A percentile compares a stretch with the other conserved stretches of the same genome.
Conservation (phyloP, 139 green algal species). For the Chlorella vulgaris region DNA sequence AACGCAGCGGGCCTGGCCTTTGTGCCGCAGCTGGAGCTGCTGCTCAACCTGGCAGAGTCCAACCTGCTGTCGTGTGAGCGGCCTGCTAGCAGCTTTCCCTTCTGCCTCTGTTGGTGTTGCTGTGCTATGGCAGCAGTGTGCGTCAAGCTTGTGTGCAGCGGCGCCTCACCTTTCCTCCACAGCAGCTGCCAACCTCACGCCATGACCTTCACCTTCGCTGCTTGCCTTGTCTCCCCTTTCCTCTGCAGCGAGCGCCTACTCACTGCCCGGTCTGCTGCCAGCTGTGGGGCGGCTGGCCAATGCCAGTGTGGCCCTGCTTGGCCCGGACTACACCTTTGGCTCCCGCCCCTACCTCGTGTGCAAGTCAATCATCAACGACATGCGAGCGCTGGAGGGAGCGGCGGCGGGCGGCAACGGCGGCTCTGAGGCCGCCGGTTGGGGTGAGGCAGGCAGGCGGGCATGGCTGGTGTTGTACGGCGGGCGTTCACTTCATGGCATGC, state of each 20-base stretch:
- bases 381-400: conserved; percentile 35
- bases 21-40: conserved; percentile 64
- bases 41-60: conserved; percentile 65
- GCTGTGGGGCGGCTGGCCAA: conserved; percentile 86
- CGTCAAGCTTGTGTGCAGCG: too few species aligned
- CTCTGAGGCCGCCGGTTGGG: not conserved
- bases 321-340: conserved; percentile 84
- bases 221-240: not conserved
- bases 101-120: too few species aligned
- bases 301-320: conserved; percentile 85
- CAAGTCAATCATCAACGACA: conserved; percentile 61
- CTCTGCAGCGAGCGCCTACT: conserved; percentile 57
- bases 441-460: not conserved
- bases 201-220: not conserved
- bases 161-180: too few species aligned
- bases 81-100: too few species aligned
- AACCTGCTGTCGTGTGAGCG: conserved; percentile 6
- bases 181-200: too few species aligned
- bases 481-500: too few species aligned
- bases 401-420: not conserved
- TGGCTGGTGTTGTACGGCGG: too few species aligned
- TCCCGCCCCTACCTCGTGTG: conserved; percentile 65
- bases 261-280: conserved; percentile 60
- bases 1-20: conserved; percentile 77
- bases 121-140: too few species aligned